Conservation (phyloP, 257 asterid genomes). For the Jasminum sambac region DNA sequence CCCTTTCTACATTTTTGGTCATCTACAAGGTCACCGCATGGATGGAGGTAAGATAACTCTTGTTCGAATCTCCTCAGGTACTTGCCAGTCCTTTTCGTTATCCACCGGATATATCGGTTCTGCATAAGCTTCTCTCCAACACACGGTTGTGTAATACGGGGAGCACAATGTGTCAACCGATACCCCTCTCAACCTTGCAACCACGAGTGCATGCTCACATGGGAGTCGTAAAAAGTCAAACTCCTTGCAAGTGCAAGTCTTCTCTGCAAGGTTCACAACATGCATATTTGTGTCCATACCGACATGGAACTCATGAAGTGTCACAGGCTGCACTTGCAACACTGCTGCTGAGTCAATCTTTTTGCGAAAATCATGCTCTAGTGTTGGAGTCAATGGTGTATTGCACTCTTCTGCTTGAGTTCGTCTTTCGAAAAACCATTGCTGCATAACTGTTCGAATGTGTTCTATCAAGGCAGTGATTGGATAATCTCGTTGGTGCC, state of each 20-base stretch:
- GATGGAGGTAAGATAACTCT: conserved; percentile 2
- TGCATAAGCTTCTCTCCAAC: not conserved
- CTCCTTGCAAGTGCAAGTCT: conserved; percentile 9
- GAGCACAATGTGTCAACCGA: not conserved
- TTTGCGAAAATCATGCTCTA: not conserved
- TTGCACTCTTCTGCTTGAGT: not conserved
- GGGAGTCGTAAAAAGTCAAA: conserved; percentile 1
- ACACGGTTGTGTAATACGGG: not conserved
- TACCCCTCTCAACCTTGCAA: not conserved
- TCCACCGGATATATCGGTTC: conserved; percentile 1
- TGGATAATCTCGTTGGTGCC: conserved; percentile 5
- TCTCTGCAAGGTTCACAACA: not conserved
- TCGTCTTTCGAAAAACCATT: not conserved
- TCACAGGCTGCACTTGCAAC: conserved; percentile 1
- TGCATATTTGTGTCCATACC: conserved; percentile 4
- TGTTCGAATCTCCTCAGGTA: not conserved
- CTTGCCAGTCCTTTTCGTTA: not conserved
- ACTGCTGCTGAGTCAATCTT: not conserved
- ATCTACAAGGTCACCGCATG: conserved; percentile 1
- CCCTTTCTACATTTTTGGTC: not conserved
- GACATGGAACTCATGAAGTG: conserved; percentile 1
- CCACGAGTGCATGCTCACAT: conserved; percentile 3
- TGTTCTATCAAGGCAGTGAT: conserved; percentile 7
- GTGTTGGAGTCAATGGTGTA: not conserved
- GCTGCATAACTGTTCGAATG: conserved; percentile 4